phyloP scores from a whole-genome alignment of 2,329 filamentous ascomycete genomes.

The Colletotrichum spinosum region DNA sequence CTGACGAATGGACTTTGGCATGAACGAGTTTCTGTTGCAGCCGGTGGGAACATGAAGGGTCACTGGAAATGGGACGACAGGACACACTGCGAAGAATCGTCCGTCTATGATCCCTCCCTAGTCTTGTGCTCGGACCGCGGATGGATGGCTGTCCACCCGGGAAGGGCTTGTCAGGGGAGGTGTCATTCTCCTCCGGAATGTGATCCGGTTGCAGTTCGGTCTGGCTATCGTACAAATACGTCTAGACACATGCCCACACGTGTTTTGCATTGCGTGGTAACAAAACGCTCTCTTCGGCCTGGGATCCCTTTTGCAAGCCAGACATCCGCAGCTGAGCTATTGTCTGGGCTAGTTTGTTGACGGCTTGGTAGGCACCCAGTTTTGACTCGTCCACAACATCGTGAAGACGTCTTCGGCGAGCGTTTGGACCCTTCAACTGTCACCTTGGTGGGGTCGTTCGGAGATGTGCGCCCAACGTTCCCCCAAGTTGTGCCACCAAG shows the following conservation, averaged over 20 bases:
- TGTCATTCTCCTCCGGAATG: constrained; percentile 24
- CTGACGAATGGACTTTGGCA: neutral
- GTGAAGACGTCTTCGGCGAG: neutral
- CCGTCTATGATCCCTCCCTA: neutral
- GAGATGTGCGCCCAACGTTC: constrained; percentile 11
- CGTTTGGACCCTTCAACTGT: neutral
- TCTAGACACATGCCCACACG: neutral
- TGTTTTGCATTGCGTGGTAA: constrained; percentile 5
- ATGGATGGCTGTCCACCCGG: constrained; percentile 4
- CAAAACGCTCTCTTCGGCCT: neutral
- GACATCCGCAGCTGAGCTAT: neutral
- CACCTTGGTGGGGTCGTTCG: constrained; percentile 1
- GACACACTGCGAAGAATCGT: neutral
- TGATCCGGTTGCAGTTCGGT: constrained; percentile 11
- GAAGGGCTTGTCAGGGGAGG: constrained; percentile 21
- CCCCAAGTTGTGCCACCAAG: constrained; percentile 1
- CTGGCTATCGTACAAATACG: neutral
- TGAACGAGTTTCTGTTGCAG: neutral
- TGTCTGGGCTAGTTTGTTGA: constrained; percentile 19
- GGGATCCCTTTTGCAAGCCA: constrained; percentile 8
- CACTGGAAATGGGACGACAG: constrained; percentile 22
- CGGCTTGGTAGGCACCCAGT: neutral
- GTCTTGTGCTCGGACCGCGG: constrained; percentile 30
- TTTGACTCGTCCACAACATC: constrained; percentile 12
- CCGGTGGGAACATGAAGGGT: constrained; percentile 1